Conservation (phyloP, 108 stramenopile species). For the Discostella pseudostelligera region DNA sequence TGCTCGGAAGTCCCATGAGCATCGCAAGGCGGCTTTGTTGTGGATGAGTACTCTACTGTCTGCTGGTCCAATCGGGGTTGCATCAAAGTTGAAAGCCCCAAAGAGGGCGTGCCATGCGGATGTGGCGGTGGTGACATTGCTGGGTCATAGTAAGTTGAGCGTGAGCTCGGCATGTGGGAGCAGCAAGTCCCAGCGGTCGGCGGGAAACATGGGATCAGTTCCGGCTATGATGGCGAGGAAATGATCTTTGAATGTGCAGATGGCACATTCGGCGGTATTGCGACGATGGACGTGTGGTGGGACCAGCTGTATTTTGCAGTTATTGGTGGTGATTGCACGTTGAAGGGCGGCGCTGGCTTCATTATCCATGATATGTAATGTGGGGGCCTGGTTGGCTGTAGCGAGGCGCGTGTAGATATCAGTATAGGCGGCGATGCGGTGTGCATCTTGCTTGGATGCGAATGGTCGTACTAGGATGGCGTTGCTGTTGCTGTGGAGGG, state of each 20-base stretch:
- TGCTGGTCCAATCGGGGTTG: constrained; percentile 38
- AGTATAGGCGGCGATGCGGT: too few species aligned
- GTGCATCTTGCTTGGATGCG: too few species aligned
- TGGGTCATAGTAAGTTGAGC: too few species aligned
- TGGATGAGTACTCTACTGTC: constrained; percentile 26
- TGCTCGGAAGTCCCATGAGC: constrained; percentile 3
- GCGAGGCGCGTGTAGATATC: too few species aligned
- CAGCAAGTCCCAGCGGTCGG: constrained; percentile 21
- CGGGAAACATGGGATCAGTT: constrained; percentile 29
- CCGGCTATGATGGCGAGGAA: constrained; percentile 35
- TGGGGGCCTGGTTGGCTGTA: too few species aligned
- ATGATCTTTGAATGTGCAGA: constrained; percentile 48
- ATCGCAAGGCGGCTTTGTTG: not conserved
- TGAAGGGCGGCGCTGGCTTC: too few species aligned
- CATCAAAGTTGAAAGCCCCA: constrained; percentile 34
- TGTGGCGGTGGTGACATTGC: too few species aligned
- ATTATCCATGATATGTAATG: too few species aligned
- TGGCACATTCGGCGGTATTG: constrained; percentile 22
- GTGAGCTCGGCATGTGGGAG: too few species aligned
- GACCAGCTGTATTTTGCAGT: constrained; percentile 22
- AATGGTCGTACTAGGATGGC: too few species aligned
- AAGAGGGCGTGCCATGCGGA: constrained; percentile 41
- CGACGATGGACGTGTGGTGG: constrained; percentile 33
- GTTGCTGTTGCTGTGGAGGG: too few species aligned
- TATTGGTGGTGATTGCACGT: constrained; percentile 2